A percentile compares a stretch with the other conserved stretches of the same genome.
phyloP scores from a whole-genome alignment of 2,329 filamentous ascomycete genomes.

The Reticulascus tulasneorum region DNA sequence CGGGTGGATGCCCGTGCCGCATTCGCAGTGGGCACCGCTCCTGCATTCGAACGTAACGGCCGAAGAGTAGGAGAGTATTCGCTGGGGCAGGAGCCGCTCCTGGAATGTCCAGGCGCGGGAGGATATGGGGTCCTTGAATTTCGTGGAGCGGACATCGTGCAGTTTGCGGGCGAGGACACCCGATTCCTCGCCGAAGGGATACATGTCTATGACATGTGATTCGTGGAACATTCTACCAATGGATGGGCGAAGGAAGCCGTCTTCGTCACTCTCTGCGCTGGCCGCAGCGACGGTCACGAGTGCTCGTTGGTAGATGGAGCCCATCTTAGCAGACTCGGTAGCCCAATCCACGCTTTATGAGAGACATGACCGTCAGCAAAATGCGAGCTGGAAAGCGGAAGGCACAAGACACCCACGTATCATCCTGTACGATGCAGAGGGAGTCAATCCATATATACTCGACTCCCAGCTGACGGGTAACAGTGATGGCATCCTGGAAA shows the following conservation, averaged over 20 bases:
- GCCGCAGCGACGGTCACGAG: constrained; percentile 4
- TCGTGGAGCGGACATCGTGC: background rate
- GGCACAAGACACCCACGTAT: too few relatives aligned
- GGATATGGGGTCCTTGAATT: background rate
- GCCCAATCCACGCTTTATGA: constrained; percentile 14
- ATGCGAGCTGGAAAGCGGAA: too few relatives aligned
- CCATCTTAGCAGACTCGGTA: constrained; percentile 8
- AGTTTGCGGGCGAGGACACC: background rate
- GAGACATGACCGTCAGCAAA: too few relatives aligned
- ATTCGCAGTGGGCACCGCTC: too few relatives aligned
- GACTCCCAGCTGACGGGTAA: constrained; percentile 8
- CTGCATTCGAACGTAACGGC: too few relatives aligned
- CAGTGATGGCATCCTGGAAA: constrained; percentile 8
- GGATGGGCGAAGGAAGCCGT: background rate
- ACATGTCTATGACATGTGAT: too few relatives aligned
- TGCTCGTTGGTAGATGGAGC: constrained; percentile 6
- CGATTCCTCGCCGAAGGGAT: too few relatives aligned
- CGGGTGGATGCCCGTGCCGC: background rate
- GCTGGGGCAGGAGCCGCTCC: constrained; percentile 4
- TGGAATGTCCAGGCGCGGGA: constrained; percentile 1
- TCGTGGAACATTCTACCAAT: background rate
- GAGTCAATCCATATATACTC: constrained; percentile 17
- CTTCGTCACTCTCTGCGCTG: background rate
- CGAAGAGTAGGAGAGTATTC: constrained; percentile 1
- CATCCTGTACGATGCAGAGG: constrained; percentile 16